Conservation (phyloP, 495 filamentous ascomycete genomes). For the Staphylotrichum longicolle region DNA sequence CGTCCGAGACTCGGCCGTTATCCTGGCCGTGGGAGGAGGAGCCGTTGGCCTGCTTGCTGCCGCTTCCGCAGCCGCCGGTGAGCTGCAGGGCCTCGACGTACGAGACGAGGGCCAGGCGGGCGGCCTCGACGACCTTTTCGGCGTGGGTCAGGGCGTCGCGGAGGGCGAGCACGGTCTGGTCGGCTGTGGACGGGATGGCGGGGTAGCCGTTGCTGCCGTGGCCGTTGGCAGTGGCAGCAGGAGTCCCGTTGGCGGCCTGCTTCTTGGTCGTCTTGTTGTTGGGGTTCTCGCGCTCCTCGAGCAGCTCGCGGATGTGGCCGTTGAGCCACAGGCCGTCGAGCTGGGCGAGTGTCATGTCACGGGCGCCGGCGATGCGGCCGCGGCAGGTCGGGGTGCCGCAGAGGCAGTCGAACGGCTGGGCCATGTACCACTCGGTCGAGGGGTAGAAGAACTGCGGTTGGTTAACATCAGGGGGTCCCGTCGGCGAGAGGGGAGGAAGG, state of each 20-base stretch:
- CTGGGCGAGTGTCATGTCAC: conserved; percentile 47
- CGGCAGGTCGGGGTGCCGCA: conserved; percentile 55
- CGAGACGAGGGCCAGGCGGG: conserved; percentile 34
- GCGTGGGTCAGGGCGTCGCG: conserved; percentile 38
- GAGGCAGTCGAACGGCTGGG: conserved; percentile 65
- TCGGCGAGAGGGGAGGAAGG: not conserved
- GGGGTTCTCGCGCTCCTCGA: conserved; percentile 35
- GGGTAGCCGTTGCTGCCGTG: conserved; percentile 6
- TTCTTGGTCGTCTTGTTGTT: conserved; percentile 16
- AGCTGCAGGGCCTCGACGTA: conserved; percentile 29
- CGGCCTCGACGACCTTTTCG: conserved; percentile 41
- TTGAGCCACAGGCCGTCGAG: conserved; percentile 54
- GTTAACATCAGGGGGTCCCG: conserved; percentile 7
- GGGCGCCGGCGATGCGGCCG: conserved; percentile 54
- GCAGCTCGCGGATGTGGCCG: conserved; percentile 52
- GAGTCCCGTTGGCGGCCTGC: conserved; percentile 3
- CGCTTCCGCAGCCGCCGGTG: not conserved
- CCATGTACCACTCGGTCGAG: conserved; percentile 73
- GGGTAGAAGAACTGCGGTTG: conserved; percentile 66
- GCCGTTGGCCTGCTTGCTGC: conserved; percentile 7
- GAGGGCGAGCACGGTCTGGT: conserved; percentile 34
- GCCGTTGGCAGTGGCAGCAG: not conserved
- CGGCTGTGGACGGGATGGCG: not conserved
- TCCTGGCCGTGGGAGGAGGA: not conserved
- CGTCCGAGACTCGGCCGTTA: not conserved